Conservation (phyloP, 2,329 filamentous ascomycete genomes). For the Alternaria tenuissima region DNA sequence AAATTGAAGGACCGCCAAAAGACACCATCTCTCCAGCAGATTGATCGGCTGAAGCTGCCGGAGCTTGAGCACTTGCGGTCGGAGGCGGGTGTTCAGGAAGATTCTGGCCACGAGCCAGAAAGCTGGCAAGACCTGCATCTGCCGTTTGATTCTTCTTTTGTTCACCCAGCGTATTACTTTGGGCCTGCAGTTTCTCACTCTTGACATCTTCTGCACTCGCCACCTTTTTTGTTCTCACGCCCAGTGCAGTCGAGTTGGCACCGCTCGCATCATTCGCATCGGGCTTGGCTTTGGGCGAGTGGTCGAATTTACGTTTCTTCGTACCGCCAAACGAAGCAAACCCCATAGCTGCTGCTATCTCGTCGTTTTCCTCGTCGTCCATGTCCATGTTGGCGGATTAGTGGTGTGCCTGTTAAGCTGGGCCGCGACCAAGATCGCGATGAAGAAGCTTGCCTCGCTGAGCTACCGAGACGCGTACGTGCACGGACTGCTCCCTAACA, state of each 20-base stretch:
- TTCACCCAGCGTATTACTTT: constrained; percentile 5
- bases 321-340: constrained; percentile 74
- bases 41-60: constrained; percentile 2
- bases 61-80: not conserved
- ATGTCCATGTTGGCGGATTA: constrained; percentile 37
- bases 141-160: constrained; percentile 23
- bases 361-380: constrained; percentile 59
- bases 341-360: constrained; percentile 73
- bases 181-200: not conserved
- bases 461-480: not conserved
- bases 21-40: constrained; percentile 30
- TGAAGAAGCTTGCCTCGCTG: not conserved
- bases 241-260: constrained; percentile 48
- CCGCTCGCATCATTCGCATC: constrained; percentile 40
- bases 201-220: constrained; percentile 5
- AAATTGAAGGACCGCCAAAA: constrained; percentile 40
- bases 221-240: constrained; percentile 45
- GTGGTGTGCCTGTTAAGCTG: not conserved
- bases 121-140: constrained; percentile 41
- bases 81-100: constrained; percentile 31
- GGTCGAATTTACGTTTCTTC: constrained; percentile 74
- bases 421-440: not conserved
- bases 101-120: constrained; percentile 40
- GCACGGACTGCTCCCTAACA: not conserved
- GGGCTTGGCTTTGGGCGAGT: constrained; percentile 56